Conservation (phyloP, 1,284 basidiomycete species). For the Ceratobasidium sp. region DNA sequence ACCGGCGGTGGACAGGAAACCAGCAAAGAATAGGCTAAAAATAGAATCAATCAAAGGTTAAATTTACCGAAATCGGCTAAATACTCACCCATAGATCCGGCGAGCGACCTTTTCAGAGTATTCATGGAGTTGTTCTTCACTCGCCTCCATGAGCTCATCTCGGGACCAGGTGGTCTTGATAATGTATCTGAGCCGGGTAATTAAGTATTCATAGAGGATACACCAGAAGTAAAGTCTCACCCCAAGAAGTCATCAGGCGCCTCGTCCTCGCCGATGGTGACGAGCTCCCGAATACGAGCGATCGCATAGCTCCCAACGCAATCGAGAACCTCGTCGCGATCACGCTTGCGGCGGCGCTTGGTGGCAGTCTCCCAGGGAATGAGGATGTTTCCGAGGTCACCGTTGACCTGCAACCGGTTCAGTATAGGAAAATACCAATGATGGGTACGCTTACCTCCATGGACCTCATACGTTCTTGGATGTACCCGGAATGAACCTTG, state of each 20-base stretch:
- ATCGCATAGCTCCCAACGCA: conserved; percentile 17
- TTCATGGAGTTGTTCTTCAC: conserved; percentile 2
- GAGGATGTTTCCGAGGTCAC: conserved; percentile 2
- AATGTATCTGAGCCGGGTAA: background rate
- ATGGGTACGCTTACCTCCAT: background rate
- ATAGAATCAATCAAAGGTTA: background rate
- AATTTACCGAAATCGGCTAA: background rate
- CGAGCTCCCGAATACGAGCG: background rate
- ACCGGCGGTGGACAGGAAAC: conserved; percentile 9
- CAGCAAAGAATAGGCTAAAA: conserved; percentile 14
- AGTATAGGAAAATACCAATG: background rate
- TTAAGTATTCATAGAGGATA: background rate
- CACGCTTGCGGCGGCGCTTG: background rate
- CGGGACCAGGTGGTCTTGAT: conserved; percentile 22
- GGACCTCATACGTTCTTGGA: conserved; percentile 7
- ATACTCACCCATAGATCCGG: conserved; percentile 4
- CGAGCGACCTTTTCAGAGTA: conserved; percentile 7
- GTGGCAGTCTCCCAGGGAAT: conserved; percentile 20
- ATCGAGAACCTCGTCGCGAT: conserved; percentile 3
- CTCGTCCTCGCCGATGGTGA: conserved; percentile 11
- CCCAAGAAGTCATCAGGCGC: conserved; percentile 10
- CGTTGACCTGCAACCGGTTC: background rate
- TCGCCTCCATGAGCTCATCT: background rate
- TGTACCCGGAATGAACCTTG: conserved; percentile 8
- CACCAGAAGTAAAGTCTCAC: background rate